Evolutionary conservation across 352 stramenopile species (phyloP), one percentile per base, ranked within the genome.

Genomic region (Phytophthora tubulina): DNA sequence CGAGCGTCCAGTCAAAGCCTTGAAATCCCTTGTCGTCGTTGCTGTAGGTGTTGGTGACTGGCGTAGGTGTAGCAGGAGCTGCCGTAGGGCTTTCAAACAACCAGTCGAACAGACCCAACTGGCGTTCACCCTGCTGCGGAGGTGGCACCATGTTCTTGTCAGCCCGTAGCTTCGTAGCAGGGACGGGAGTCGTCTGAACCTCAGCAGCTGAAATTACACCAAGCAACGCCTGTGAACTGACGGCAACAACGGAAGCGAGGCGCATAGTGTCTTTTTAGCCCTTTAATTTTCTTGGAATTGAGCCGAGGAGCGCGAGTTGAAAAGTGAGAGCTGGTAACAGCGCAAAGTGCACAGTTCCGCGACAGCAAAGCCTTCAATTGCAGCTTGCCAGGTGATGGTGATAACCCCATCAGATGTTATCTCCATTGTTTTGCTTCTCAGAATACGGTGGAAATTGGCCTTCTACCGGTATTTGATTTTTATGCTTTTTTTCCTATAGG

Each of bases 71-170:
- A 9, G 21, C 38, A 33, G 52, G 39, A 31, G 27, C 54, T 27
- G 39, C 54, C 4, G 54, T 62, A 8, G 54, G 54, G 38, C 54
- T 62, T n/a, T 51, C 30, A 17, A 63, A 15, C 1, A 63, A 9
- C 55, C 55, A 63, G 9, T 63, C 55, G 17, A 10, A 63, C n/a
- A 63, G 17, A 8, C 42, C 55, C 42, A 63, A 45, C n/a, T 6
- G 41, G 17, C 41, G 55, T 4, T 27, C 45, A 33, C 13, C 35
- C 17, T 51, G 41, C 11, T 44, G 38, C 15, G 53, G 53, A 15
- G 53, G 42, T 6, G 55, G 31, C 33, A 21, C 14, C 7, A 33
- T 17, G 32, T 46, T 45, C 4, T 1, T 45, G 2, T 46, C 41
- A 53, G 44, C 31, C 9, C 55, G 42, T 15, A 63, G 15, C n/a